These are phyloP conservation scores for Lobosporangium transversale DNA, from an alignment of 192 early-diverging fungal genomes.

Conservation along the genomic window DNA sequence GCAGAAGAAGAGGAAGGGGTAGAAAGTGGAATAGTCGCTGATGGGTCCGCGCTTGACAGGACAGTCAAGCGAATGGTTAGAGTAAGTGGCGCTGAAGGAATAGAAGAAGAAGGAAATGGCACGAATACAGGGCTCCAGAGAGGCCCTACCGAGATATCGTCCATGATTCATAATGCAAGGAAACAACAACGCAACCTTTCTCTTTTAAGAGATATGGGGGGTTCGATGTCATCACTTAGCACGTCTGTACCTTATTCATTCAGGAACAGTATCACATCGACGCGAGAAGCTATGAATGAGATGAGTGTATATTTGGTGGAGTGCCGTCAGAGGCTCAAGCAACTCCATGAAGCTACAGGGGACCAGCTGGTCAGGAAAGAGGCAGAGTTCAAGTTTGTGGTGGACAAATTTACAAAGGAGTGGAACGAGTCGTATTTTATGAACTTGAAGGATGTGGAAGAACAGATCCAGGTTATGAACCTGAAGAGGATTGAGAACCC, in stretches of 20 bases:
- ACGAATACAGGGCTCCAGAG: background rate
- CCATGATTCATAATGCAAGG: constrained; percentile 8
- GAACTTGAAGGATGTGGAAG: constrained; percentile 45
- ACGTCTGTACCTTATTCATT: constrained; percentile 14
- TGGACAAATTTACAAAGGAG: constrained; percentile 47
- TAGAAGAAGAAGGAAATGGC: background rate
- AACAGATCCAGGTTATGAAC: constrained; percentile 52
- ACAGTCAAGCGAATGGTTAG: too few relatives aligned
- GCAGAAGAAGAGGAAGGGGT: background rate
- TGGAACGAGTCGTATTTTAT: constrained; percentile 53
- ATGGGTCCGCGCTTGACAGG: background rate
- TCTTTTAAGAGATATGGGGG: constrained; percentile 4
- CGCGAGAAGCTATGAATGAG: constrained; percentile 32
- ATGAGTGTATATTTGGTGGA: constrained; percentile 33
- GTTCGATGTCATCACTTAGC: constrained; percentile 30
- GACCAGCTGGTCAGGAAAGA: constrained; percentile 32
- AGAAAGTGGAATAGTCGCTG: background rate
- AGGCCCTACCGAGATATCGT: background rate
- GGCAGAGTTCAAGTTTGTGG: constrained; percentile 35
- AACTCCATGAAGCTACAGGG: constrained; percentile 29
- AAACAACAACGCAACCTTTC: constrained; percentile 20
- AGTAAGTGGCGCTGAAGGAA: background rate
- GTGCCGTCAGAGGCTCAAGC: constrained; percentile 29
- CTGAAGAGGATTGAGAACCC: constrained; percentile 50
- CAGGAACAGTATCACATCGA: constrained; percentile 25